Base-by-base conservation (phyloP, 2,329 filamentous ascomycete species). In the Penicillium sp. region DNA sequence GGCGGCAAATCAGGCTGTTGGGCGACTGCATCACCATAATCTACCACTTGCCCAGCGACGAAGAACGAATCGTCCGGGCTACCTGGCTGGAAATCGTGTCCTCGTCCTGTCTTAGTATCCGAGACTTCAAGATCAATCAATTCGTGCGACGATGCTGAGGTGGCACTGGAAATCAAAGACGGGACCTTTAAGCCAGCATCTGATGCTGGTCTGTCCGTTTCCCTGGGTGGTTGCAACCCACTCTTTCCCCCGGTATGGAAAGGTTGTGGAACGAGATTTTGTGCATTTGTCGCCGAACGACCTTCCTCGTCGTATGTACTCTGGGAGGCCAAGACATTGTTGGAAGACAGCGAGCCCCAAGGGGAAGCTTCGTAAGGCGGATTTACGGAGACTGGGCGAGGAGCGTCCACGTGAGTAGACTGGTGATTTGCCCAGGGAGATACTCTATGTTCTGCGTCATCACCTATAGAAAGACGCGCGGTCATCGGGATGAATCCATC, bases 401-500 rank as follows among this genome's bases (percentile, higher is more conserved):
- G 46, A 28, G 36, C 9, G 11, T 50, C 32, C 11, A 47, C 39
- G 18, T 46, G 43, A 44, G 51, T 29, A 32, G n/a, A 42, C 9
- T 57, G 47, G 9, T 49, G 46, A 24, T 62, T 56, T 12, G 52
- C 49, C 66, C 65, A 67, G 4, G 63, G 59, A 6, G 59, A 58
- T 35, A 63, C 57, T 7, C 26, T 28, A 9, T 58, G 41, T 9
- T 54, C 57, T 3, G 57, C 49, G 24, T 58, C 48, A 32, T 69
- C 66, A n/a, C 68, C 52, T 28, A 70, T 56, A 18, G 67, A 70
- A 43, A 70, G 48, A 4, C 66, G 63, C 4, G 66, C 67, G 34
- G 67, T 68, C 67, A 70, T 69, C 1, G 67, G 66, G 37, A 70
- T 69, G 45, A 66, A 66, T n/a, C 67, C 67, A 33, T 66, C 65